Evolutionary conservation across 257 asterid species (phyloP), one percentile per base, ranked within the genome.

Genomic region (Nicotiana otophora): DNA sequence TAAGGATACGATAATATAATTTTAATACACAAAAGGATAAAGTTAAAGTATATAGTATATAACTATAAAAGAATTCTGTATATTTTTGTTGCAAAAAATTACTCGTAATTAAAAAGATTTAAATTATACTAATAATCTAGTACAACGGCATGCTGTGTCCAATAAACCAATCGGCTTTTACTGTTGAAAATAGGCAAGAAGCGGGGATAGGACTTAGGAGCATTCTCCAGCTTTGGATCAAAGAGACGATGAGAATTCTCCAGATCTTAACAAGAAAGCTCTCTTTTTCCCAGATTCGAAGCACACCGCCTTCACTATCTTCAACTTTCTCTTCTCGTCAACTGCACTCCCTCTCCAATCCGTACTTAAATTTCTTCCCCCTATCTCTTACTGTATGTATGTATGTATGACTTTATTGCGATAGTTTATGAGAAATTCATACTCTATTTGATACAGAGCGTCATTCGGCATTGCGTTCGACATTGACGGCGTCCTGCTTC

Each of bases 401-500:
- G n/a, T n/a, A 1, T 53, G 14, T 46, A 46, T 82, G 62, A 20
- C 0, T 53, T 55, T 20, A 0, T 64, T 16, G 5, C 7, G 23
- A n/a, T 63, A 3, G 17, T n/a, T 10, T 78, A 60, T 57, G 54
- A 26, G 68, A 74, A 31, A 79, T 58, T 81, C 55, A 66, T 84
- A 20, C 31, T 34, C 70, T 83, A 61, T 81, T 78, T 77, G 39
- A 83, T 87, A 90, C 67, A 75, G 78, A 53, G 30, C 83, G 3
- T 53, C 89, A 30, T 94, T 94, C 53, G 98, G 98, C 86, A 90
- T 96, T 84, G 98, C 98, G 1, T 94, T 96, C 83, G 98, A 96
- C 90, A 94, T 96, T 54, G 99, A 96, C 54, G 99, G 99, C 88
- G 98, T 96, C 83, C 84, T 96, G 84, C 90, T 96, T 36, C 92